A percentile compares a stretch with the other conserved stretches of the same genome.
phyloP scores from a whole-genome alignment of 305 asterid species.

The Rubia peregrina region DNA sequence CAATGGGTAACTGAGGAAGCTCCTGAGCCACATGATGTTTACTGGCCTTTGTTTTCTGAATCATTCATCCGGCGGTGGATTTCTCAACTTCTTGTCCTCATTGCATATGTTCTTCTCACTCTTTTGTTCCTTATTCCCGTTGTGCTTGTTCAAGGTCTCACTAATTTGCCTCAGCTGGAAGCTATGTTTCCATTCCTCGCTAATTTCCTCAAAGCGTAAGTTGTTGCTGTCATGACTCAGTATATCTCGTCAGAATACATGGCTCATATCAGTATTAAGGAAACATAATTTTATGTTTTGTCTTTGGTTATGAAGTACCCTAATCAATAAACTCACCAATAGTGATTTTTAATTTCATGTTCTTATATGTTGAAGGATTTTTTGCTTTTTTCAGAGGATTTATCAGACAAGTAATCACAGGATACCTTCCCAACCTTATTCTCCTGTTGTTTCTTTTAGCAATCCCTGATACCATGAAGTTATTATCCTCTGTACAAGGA shows the following conservation, averaged over 20 bases:
- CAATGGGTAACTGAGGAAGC: slow-evolving; percentile 81
- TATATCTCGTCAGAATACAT: not conserved
- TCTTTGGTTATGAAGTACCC: not conserved
- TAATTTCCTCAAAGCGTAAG: slow-evolving; percentile 57
- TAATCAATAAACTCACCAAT: not conserved
- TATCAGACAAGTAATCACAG: slow-evolving; percentile 23
- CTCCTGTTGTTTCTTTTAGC: slow-evolving; percentile 22
- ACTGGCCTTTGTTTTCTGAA: slow-evolving; percentile 94
- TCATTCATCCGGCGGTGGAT: slow-evolving; percentile 73
- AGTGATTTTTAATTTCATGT: not conserved
- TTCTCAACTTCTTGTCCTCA: slow-evolving; percentile 44
- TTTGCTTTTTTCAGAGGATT: slow-evolving; percentile 16
- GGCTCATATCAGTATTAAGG: not conserved
- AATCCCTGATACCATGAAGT: slow-evolving; percentile 26
- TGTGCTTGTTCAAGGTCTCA: slow-evolving; percentile 82
- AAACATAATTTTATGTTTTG: not conserved
- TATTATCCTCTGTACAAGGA: slow-evolving; percentile 30
- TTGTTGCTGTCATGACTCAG: not conserved
- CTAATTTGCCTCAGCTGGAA: slow-evolving; percentile 75
- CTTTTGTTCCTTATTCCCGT: slow-evolving; percentile 67
- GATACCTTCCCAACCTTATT: slow-evolving; percentile 35
- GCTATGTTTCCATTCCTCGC: slow-evolving; percentile 61
- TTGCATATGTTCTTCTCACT: slow-evolving; percentile 49
- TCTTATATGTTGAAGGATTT: not conserved
- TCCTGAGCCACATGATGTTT: slow-evolving; percentile 87